phyloP scores from a whole-genome alignment of 192 early-diverging fungal species.

The Umbelopsis sp. region DNA sequence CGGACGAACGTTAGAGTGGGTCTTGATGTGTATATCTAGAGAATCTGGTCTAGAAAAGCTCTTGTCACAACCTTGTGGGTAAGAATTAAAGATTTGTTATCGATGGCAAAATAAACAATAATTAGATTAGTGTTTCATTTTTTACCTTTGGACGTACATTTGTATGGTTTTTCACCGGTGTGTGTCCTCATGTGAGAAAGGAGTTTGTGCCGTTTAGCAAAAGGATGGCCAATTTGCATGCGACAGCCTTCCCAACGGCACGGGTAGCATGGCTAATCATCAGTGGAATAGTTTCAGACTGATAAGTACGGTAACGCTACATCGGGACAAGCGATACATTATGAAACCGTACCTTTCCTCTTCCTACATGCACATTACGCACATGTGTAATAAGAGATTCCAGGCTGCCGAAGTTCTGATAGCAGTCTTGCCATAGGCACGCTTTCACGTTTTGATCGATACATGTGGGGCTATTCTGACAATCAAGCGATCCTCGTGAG shows the following conservation, averaged over 20 bases:
- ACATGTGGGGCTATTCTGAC: not conserved
- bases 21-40: slow-evolving; percentile 41
- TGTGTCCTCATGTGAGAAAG: slow-evolving; percentile 73
- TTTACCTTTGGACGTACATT: slow-evolving; percentile 56
- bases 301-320: not conserved
- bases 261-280: slow-evolving; percentile 44
- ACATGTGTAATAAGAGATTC: slow-evolving; percentile 13
- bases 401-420: slow-evolving; percentile 2
- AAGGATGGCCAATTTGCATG: slow-evolving; percentile 52
- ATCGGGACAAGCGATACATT: not conserved
- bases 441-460: slow-evolving; percentile 18
- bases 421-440: slow-evolving; percentile 7
- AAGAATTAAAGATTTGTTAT: not conserved
- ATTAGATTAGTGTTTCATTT: not conserved
- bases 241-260: slow-evolving; percentile 53
- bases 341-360: not conserved
- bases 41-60: slow-evolving; percentile 54
- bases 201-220: slow-evolving; percentile 72
- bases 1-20: slow-evolving; percentile 4
- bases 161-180: slow-evolving; percentile 76
- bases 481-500: slow-evolving; percentile 7
- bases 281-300: not conserved
- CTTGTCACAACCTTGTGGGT: slow-evolving; percentile 42
- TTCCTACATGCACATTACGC: slow-evolving; percentile 4
- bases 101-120: not conserved